Percentiles rank a stretch among this genome's conserved stretches.
These are phyloP conservation scores for Colletotrichum magnum DNA, from an alignment of 2,329 filamentous ascomycete genomes.

Conservation along the genomic window DNA sequence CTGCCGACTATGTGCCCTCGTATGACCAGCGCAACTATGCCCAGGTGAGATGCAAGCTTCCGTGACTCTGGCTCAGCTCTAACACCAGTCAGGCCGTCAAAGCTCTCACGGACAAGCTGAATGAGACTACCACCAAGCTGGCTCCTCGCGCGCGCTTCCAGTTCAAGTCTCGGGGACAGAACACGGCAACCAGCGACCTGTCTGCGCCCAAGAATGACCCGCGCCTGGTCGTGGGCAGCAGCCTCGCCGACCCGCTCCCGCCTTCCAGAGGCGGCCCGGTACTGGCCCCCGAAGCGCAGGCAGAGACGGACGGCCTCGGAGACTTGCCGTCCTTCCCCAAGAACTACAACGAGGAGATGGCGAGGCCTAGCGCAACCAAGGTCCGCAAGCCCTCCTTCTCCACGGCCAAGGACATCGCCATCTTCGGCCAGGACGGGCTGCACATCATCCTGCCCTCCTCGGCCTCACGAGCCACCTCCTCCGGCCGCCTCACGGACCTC, in stretches of 20 bases:
- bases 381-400: constrained; percentile 76
- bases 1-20: constrained; percentile 83
- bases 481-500: constrained; percentile 80
- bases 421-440: constrained; percentile 76
- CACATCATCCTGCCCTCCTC: constrained; percentile 84
- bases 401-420: constrained; percentile 71
- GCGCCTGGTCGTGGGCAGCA: constrained; percentile 50
- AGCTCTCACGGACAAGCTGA: constrained; percentile 82
- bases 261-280: constrained; percentile 34
- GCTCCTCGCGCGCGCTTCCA: constrained; percentile 86
- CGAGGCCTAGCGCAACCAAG: constrained; percentile 52
- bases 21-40: constrained; percentile 92
- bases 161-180: constrained; percentile 69
- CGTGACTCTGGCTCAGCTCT: neutral
- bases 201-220: constrained; percentile 59
- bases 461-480: constrained; percentile 78
- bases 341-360: constrained; percentile 73
- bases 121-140: constrained; percentile 76
- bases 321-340: constrained; percentile 56
- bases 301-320: constrained; percentile 53
- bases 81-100: constrained; percentile 76
- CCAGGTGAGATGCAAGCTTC: constrained; percentile 66
- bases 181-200: constrained; percentile 47
- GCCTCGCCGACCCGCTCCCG: constrained; percentile 40
- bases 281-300: constrained; percentile 41